Conservation (phyloP, 768 basidiomycete genomes). For the Scleroderma bovista region DNA sequence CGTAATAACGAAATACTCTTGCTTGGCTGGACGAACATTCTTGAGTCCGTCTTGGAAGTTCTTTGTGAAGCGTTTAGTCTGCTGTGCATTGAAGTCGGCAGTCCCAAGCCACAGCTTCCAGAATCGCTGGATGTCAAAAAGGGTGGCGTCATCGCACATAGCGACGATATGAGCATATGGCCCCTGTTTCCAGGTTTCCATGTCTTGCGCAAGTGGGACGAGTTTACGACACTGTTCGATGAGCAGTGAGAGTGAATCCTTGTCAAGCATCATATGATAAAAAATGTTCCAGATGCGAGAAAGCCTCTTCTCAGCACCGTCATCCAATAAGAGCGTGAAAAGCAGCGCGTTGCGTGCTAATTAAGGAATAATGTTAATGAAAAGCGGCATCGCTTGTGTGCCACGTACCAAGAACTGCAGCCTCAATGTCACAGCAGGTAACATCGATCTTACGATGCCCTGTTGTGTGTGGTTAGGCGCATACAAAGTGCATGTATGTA, state of each 20-base stretch:
- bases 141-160: slow-evolving; percentile 19
- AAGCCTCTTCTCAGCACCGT: slow-evolving; percentile 10
- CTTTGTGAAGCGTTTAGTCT: slow-evolving; percentile 9
- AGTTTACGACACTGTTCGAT: slow-evolving; percentile 23
- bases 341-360: slow-evolving; percentile 25
- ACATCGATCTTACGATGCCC: slow-evolving; percentile 21
- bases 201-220: slow-evolving; percentile 7
- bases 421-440: slow-evolving; percentile 26
- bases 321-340: slow-evolving; percentile 23
- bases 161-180: slow-evolving; percentile 22
- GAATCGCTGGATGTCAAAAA: slow-evolving; percentile 15
- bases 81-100: slow-evolving; percentile 7
- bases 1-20: background rate
- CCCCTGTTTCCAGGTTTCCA: slow-evolving; percentile 19
- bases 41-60: slow-evolving; percentile 17
- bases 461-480: slow-evolving; percentile 1
- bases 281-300: slow-evolving; percentile 27
- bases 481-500: background rate
- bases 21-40: background rate
- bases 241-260: slow-evolving; percentile 18
- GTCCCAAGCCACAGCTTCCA: slow-evolving; percentile 17
- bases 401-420: slow-evolving; percentile 24
- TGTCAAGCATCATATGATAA: slow-evolving; percentile 24
- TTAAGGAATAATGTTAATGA: too few species aligned
- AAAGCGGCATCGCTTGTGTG: background rate